Conservation (phyloP, 176 grass and related monocot species). For the Bromus sterilis region DNA sequence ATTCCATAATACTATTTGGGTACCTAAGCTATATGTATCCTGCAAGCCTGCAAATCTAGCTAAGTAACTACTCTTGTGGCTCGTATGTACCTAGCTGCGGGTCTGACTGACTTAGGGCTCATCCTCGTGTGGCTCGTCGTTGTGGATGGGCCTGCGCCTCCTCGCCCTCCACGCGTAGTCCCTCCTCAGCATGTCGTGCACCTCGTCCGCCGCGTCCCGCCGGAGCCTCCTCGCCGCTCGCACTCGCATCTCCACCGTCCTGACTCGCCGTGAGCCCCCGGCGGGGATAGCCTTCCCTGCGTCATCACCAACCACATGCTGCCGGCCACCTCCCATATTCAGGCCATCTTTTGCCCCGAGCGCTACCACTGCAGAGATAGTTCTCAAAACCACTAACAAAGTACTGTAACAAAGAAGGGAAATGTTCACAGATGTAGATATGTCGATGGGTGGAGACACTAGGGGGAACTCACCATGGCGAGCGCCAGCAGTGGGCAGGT, state of each 20-base stretch:
- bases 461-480: conserved; percentile 30
- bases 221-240: background rate
- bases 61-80: no score
- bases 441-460: background rate
- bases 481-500: background rate
- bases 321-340: background rate
- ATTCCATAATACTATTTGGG: background rate
- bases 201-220: background rate
- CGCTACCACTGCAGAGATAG: conserved; percentile 15
- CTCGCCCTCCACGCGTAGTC: conserved; percentile 31
- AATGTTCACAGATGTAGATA: no score
- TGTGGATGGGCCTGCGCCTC: conserved; percentile 44
- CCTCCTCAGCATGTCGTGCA: conserved; percentile 46
- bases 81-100: background rate
- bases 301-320: background rate
- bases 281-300: background rate
- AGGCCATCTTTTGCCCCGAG: background rate
- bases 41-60: background rate
- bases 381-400: background rate
- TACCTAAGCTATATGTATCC: background rate
- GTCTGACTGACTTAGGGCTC: conserved; percentile 22
- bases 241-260: background rate
- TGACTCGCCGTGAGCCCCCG: background rate
- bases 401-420: background rate
- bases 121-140: conserved; percentile 36